Conservation (phyloP, 352 stramenopile species). For the Globisporangium polare region DNA sequence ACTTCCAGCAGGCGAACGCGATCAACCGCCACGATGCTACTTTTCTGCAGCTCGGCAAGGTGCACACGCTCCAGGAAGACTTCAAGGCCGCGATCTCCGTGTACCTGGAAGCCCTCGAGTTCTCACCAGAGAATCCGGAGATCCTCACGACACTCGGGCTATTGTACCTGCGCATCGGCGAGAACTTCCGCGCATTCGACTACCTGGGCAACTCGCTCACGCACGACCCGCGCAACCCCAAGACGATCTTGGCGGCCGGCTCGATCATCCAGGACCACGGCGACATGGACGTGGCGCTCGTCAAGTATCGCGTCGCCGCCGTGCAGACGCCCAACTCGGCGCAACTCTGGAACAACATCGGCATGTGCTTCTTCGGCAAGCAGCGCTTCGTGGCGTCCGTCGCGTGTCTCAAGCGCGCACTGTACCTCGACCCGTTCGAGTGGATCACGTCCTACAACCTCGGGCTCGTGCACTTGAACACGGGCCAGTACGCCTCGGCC, state of each 20-base stretch:
- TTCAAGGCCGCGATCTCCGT: slow-evolving; percentile 85
- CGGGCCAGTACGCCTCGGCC: slow-evolving; percentile 88
- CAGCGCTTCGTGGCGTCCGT: slow-evolving; percentile 83
- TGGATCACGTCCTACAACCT: slow-evolving; percentile 95
- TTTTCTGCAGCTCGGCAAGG: slow-evolving; percentile 91
- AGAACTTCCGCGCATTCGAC: slow-evolving; percentile 92
- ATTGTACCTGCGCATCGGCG: slow-evolving; percentile 85
- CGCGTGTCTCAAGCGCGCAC: slow-evolving; percentile 88
- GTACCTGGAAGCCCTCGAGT: slow-evolving; percentile 91
- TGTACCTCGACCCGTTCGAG: slow-evolving; percentile 93
- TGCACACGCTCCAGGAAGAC: slow-evolving; percentile 79
- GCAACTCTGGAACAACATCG: slow-evolving; percentile 95
- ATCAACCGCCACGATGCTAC: slow-evolving; percentile 91
- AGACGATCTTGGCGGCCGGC: slow-evolving; percentile 90
- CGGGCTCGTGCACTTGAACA: slow-evolving; percentile 91
- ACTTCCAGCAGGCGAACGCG: slow-evolving; percentile 89
- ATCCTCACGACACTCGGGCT: slow-evolving; percentile 90
- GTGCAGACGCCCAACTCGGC: slow-evolving; percentile 90
- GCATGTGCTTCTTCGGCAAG: slow-evolving; percentile 96
- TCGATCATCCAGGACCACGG: slow-evolving; percentile 93
- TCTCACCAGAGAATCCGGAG: slow-evolving; percentile 91
- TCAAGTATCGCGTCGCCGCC: slow-evolving; percentile 93
- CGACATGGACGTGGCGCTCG: slow-evolving; percentile 92
- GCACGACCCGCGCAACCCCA: slow-evolving; percentile 87
- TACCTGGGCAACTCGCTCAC: slow-evolving; percentile 92